Evolutionary conservation across 2,329 filamentous ascomycete species (phyloP), one percentile per base, ranked within the genome.

Genomic region (Leptographium flavum): DNA sequence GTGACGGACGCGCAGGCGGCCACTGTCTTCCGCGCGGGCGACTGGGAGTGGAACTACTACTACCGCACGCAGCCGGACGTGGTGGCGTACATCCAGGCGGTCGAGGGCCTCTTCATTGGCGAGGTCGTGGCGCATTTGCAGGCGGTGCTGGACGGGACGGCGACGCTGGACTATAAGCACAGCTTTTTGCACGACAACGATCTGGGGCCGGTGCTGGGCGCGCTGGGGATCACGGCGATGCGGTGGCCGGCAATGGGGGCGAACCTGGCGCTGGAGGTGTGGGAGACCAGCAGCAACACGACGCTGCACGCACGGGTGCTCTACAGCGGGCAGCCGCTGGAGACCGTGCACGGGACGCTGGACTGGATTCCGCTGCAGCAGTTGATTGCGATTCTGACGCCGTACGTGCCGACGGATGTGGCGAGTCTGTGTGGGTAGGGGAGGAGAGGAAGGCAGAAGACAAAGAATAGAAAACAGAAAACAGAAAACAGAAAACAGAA

Each of bases 21-120:
- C 6, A 42, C 25, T 19, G 44, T 46, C 31, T 46, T 46, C 32
- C 44, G 44, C 5, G 44, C 44, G 25, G 44, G 44, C 15, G 44
- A 46, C 44, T 46, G 44, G 44, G 39, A 42, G 44, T 46, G 44
- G 44, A 46, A 42, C 39, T 46, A 46, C 39, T 46, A 23, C 21
- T 46, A 28, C 15, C 38, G 30, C 15, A 33, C 31, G 25, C 23
- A 36, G n/a, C 22, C 31, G 13, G 14, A 37, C 25, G 25, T 22
- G 15, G n/a, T 17, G 13, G 10, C 13, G 39, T 40, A 42, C 32
- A 46, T 46, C n/a, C 39, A 42, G 32, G 7, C 32, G 5, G 39
- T 42, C 19, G 32, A 37, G 25, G 44, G 44, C 31, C 44, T 46
- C 17, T 42, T 42, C 17, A 46, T 46, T 25, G 39, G 39, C 25